Percentiles rank a stretch among this genome's conserved stretches.
phyloP scores from a whole-genome alignment of 345 rosid species.

The Euphorbia pulcherrima region DNA sequence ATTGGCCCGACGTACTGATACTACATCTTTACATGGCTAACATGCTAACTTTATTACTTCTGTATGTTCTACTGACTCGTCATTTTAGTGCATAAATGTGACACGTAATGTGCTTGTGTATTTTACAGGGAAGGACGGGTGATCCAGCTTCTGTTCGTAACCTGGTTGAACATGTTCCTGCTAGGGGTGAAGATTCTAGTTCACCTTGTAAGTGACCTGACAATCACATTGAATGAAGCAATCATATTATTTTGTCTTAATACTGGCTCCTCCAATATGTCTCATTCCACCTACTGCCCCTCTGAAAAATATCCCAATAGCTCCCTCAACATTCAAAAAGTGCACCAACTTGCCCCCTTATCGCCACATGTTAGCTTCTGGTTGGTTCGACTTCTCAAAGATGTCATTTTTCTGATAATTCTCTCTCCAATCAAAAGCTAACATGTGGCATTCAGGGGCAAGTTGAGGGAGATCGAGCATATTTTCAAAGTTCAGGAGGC shows the following conservation, averaged over 20 bases:
- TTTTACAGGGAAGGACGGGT: conserved; percentile 16
- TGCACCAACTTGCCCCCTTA: no score
- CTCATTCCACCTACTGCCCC: no score
- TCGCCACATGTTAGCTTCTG: no score
- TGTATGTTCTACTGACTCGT: not conserved
- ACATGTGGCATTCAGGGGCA: no score
- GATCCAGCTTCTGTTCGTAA: conserved; percentile 9
- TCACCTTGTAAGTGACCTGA: conserved; percentile 15
- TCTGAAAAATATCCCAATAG: no score
- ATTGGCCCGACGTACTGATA: not conserved
- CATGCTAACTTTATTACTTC: not conserved
- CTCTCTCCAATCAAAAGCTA: no score
- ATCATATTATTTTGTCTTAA: not conserved
- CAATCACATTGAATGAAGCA: not conserved
- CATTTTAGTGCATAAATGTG: not conserved
- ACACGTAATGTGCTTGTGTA: not conserved
- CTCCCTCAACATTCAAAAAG: no score
- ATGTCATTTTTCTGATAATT: no score
- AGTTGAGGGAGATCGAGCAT: not conserved
- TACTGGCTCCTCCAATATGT: no score
- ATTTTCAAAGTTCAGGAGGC: not conserved
- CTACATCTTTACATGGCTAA: not conserved
- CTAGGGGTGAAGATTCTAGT: conserved; percentile 18
- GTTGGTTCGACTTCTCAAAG: no score
- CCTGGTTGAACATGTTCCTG: not conserved